These are phyloP conservation scores for Fraxinus pennsylvanica DNA, from an alignment of 257 asterid species.

Conservation along the genomic window DNA sequence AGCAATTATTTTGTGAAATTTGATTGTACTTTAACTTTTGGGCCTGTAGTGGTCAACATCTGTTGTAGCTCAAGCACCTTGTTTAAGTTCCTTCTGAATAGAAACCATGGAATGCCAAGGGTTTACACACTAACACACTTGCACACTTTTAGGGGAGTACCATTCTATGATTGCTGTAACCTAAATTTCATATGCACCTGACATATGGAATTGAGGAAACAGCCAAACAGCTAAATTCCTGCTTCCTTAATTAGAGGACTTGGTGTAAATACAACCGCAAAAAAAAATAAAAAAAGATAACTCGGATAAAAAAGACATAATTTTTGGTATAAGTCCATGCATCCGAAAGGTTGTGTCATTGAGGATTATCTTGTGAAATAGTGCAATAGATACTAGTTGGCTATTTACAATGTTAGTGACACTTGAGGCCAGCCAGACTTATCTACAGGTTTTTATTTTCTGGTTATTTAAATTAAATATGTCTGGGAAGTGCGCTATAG, in stretches of 20 bases:
- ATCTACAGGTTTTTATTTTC: constrained; percentile 15
- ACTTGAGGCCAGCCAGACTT: not conserved
- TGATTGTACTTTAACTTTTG: not conserved
- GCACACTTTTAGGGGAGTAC: not conserved
- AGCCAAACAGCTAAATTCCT: constrained; percentile 2
- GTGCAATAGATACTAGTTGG: constrained; percentile 18
- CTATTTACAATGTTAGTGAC: not conserved
- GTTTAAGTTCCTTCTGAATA: not conserved
- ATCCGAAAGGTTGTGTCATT: constrained; percentile 5
- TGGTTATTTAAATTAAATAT: constrained; percentile 4
- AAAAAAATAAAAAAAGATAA: too few relatives aligned
- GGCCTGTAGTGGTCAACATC: not conserved
- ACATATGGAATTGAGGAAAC: not conserved
- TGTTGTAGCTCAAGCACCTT: not conserved
- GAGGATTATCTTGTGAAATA: constrained; percentile 15
- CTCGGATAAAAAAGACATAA: constrained; percentile 2
- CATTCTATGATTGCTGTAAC: not conserved
- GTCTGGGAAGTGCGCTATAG: not conserved
- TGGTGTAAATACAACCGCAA: not conserved
- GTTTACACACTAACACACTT: not conserved
- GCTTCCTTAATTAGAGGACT: constrained; percentile 19
- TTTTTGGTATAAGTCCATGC: not conserved
- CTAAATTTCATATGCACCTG: not conserved
- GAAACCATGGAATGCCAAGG: not conserved
- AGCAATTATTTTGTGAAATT: not conserved